Evolutionary conservation across 257 asterid species (phyloP).

Genomic region (Knoxia roxburghii): DNA sequence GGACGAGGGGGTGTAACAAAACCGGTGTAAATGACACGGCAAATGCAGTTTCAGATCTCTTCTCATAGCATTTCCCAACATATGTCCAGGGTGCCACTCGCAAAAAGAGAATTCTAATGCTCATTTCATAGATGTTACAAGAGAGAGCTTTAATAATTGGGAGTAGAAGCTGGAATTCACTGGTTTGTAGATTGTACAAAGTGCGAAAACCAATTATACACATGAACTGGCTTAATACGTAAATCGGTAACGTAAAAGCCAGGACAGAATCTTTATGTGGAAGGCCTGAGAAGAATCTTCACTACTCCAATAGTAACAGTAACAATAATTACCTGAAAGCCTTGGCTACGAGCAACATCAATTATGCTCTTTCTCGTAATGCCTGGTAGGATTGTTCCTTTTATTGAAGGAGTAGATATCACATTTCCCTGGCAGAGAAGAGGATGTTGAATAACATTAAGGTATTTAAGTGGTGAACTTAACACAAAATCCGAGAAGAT

Average conservation of each 20-base stretch:
- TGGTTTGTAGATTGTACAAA: no score
- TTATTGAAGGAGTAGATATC: constrained; percentile 39
- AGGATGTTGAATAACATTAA: neutral
- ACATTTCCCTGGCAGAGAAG: constrained; percentile 36
- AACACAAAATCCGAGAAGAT: neutral
- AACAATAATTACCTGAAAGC: constrained; percentile 34
- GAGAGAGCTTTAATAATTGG: neutral
- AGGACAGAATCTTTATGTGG: neutral
- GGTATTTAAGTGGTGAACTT: neutral
- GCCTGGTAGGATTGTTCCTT: constrained; percentile 50
- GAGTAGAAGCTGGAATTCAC: neutral
- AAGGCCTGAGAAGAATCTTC: neutral
- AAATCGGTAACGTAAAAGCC: no score
- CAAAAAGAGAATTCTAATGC: neutral
- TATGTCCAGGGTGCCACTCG: neutral
- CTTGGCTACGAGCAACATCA: constrained; percentile 42
- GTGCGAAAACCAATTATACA: neutral
- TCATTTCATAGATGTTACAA: neutral
- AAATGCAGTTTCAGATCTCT: neutral
- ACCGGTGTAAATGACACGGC: neutral
- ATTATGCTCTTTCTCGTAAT: constrained; percentile 46
- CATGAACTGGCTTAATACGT: neutral
- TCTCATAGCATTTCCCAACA: neutral
- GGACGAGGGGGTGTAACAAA: no score
- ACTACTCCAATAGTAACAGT: neutral